Evolutionary conservation across 1,284 basidiomycete genomes (phyloP).

Genomic region (Leccinum ambiguum): DNA sequence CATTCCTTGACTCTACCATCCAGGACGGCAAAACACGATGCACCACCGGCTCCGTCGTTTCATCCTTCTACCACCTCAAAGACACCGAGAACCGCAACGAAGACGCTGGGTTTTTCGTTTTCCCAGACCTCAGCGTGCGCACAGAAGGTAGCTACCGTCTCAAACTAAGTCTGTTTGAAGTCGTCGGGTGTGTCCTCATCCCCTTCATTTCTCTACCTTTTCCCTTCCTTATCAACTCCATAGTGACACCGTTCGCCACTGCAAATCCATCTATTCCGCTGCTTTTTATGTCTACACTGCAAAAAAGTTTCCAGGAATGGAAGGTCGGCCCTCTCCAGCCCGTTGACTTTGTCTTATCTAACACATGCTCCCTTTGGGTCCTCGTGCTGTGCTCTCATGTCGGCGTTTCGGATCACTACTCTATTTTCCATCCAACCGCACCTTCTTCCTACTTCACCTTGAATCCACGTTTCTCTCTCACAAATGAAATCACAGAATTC

Average conservation of each 20-base stretch:
- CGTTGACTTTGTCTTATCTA: conserved; percentile 24
- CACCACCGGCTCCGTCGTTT: conserved; percentile 88
- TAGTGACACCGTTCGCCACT: conserved; percentile 82
- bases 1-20: neutral
- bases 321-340: conserved; percentile 51
- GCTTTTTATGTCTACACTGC: conserved; percentile 91
- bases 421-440: conserved; percentile 14
- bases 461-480: conserved; percentile 4
- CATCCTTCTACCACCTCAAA: conserved; percentile 92
- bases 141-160: conserved; percentile 87
- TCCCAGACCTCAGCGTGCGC: conserved; percentile 83
- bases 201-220: conserved; percentile 1
- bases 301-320: conserved; percentile 94
- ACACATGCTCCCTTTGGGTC: conserved; percentile 12
- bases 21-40: conserved; percentile 88
- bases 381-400: conserved; percentile 15
- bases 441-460: conserved; percentile 4
- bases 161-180: conserved; percentile 91
- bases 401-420: conserved; percentile 25
- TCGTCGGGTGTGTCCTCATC: conserved; percentile 69
- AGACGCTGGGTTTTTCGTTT: conserved; percentile 92
- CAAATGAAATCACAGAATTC: conserved; percentile 55
- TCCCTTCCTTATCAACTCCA: conserved; percentile 9
- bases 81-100: conserved; percentile 82
- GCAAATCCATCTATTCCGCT: conserved; percentile 84